phyloP scores from a whole-genome alignment of 2,329 filamentous ascomycete species.

The Pyricularia sp. region DNA sequence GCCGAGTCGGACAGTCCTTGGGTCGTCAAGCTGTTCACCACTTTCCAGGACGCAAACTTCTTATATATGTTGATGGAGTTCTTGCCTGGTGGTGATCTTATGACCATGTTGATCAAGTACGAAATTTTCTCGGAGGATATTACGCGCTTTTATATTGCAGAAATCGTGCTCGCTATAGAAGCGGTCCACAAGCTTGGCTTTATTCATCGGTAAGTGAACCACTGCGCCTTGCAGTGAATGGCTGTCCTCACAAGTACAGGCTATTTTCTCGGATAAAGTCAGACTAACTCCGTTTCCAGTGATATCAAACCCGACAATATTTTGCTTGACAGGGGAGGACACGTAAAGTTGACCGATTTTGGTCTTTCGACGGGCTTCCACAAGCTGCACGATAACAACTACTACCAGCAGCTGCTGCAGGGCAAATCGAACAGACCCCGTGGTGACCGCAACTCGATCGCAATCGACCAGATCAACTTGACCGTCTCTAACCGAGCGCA shows the following conservation, averaged over 20 bases:
- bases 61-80: constrained; percentile 99
- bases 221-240: not conserved
- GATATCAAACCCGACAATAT: constrained; percentile 99
- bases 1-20: constrained; percentile 99
- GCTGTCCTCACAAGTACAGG: not conserved
- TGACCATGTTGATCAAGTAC: constrained; percentile 99
- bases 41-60: constrained; percentile 94
- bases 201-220: constrained; percentile 76
- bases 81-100: constrained; percentile 91
- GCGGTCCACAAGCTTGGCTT: constrained; percentile 97
- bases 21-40: constrained; percentile 97
- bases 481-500: constrained; percentile 96
- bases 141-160: constrained; percentile 97
- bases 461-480: constrained; percentile 94
- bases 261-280: not conserved
- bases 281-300: constrained; percentile 13
- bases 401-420: constrained; percentile 93
- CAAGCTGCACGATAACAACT: constrained; percentile 94
- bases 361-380: constrained; percentile 97
- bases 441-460: constrained; percentile 79
- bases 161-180: constrained; percentile 96
- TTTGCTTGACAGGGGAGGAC: constrained; percentile 84
- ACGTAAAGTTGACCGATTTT: constrained; percentile 98
- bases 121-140: constrained; percentile 99
- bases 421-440: constrained; percentile 62